Evolutionary conservation across 2,329 filamentous ascomycete species (phyloP).

Genomic region (Gremmenia infestans): DNA sequence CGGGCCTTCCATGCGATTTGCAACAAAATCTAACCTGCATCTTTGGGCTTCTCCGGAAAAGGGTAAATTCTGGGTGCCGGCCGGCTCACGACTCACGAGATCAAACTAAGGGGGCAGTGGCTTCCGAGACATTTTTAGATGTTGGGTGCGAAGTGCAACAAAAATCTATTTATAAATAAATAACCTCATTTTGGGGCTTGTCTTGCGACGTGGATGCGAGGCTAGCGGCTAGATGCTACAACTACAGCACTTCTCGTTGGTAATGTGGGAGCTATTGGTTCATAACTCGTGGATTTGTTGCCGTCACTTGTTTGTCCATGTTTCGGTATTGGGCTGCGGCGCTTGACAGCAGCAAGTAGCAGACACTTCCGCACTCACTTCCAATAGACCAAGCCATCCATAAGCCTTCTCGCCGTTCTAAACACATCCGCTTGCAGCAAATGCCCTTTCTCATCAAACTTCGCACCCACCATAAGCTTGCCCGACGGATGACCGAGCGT

Average conservation of each 20-base stretch:
- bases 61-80: neutral
- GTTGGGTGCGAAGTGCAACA: neutral
- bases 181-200: neutral
- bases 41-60: neutral
- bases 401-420: slow-evolving; percentile 42
- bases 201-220: no score
- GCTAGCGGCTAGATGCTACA: no score
- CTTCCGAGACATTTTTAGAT: neutral
- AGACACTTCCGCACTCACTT: slow-evolving; percentile 14
- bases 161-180: neutral
- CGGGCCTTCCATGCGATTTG: neutral
- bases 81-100: neutral
- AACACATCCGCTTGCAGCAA: slow-evolving; percentile 40
- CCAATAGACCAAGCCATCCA: slow-evolving; percentile 43
- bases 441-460: slow-evolving; percentile 33
- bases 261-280: neutral
- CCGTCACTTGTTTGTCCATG: no score
- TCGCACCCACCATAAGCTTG: slow-evolving; percentile 38
- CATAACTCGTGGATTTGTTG: neutral
- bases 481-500: slow-evolving; percentile 44
- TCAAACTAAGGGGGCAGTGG: neutral
- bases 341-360: neutral
- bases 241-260: no score
- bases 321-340: no score
- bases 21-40: neutral